These are phyloP conservation scores for Phytophthora aleatoria DNA, from an alignment of 352 stramenopile genomes.

Conservation along the genomic window DNA sequence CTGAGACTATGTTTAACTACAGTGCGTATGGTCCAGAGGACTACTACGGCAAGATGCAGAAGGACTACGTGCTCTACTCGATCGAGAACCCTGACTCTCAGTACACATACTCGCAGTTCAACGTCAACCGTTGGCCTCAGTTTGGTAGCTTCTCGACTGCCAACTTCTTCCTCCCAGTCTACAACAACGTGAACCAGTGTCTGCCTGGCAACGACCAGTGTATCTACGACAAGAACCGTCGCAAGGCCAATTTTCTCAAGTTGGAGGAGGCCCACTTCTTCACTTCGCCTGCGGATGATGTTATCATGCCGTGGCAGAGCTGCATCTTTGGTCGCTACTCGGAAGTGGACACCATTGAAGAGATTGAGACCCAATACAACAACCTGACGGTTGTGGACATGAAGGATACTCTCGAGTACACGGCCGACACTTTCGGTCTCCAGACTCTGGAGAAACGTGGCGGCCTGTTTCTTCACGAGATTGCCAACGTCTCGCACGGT, in stretches of 20 bases:
- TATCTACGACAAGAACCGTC: slow-evolving; percentile 31
- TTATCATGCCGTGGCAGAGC: slow-evolving; percentile 47
- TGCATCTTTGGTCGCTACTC: slow-evolving; percentile 47
- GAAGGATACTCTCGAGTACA: slow-evolving; percentile 41
- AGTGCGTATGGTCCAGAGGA: slow-evolving; percentile 24
- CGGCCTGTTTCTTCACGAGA: slow-evolving; percentile 30
- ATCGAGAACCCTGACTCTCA: slow-evolving; percentile 35
- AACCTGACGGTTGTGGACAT: slow-evolving; percentile 38
- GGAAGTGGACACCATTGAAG: neutral
- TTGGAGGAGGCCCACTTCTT: slow-evolving; percentile 48
- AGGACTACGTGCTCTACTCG: slow-evolving; percentile 40
- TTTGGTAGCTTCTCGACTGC: neutral
- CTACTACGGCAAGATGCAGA: slow-evolving; percentile 41
- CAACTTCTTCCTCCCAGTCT: slow-evolving; percentile 26
- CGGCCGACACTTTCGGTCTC: slow-evolving; percentile 41
- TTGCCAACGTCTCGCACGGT: slow-evolving; percentile 32
- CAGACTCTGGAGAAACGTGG: slow-evolving; percentile 38
- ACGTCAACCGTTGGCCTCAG: slow-evolving; percentile 11
- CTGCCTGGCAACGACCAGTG: slow-evolving; percentile 13
- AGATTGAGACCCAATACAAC: slow-evolving; percentile 38
- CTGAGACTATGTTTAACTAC: slow-evolving; percentile 33
- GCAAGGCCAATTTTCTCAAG: slow-evolving; percentile 46
- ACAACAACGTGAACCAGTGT: slow-evolving; percentile 29
- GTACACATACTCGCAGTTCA: slow-evolving; percentile 36
- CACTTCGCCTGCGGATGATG: slow-evolving; percentile 30